Evolutionary conservation across 129 eudicot genomes (phyloP), one percentile per base, ranked within the genome.

Genomic region (Helichrysum umbraculigerum): DNA sequence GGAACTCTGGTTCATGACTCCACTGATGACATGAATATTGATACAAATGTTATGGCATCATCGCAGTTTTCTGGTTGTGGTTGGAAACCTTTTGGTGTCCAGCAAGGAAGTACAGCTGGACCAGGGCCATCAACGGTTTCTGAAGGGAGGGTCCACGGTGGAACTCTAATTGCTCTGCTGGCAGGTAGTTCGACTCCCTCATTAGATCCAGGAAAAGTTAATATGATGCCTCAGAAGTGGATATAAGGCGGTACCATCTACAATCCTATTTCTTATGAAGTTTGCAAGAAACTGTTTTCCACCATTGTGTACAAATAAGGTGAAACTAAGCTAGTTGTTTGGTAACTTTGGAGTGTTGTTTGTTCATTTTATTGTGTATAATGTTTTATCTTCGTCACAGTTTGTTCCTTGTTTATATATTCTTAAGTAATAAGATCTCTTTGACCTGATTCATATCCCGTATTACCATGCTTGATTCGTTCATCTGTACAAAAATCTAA

Each of bases 61-160:
- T 64, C 22, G 4, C 69, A 17, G 37, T 29, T 64, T 64, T 15
- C 69, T 32, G 25, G 42, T 30, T 32, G 21, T 63, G 42, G 69
- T 8, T 64, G 69, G 69, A 33, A 64, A 64, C 44, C 42, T 64
- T 32, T 30, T 14, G 44, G 69, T 64, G 37, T 64, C 44, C 69
- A 30, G 12, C 42, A 29, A 64, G 69, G 41, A 5, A 64, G 69
- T 32, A 9, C 69, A 64, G 35, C 42, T 14, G 69, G 69, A 64
- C 69, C n/a, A 32, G 69, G 39, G 22, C 56, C 64, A 9, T 12
- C 67, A 35, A 64, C 52, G 63, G 68, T 75, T 20, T 75, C 95
- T 7, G 97, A 88, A 83, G 91, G 95, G 35, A 88, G 97, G 84
- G 92, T 91, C 72, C 97, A 91, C 77, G 97, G 97, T 32, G 97